Conservation (phyloP, 2,329 filamentous ascomycete species). For the Hymenoscyphus scutula region DNA sequence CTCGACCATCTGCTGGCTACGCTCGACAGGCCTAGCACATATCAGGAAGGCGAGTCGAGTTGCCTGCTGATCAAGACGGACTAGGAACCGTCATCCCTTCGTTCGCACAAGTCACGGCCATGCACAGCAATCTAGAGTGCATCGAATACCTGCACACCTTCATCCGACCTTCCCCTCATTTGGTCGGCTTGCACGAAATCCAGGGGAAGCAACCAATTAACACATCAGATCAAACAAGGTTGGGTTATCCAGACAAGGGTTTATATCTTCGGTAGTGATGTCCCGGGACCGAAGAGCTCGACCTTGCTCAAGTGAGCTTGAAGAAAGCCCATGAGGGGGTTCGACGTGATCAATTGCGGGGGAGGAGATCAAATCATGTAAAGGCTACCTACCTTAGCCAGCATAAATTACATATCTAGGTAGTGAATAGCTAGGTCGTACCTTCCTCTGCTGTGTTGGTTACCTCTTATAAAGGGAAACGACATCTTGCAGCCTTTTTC, state of each 20-base stretch:
- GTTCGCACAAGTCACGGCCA: neutral
- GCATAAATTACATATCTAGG: neutral
- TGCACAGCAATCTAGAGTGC: neutral
- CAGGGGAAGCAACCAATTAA: conserved; percentile 26
- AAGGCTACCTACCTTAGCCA: neutral
- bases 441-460: neutral
- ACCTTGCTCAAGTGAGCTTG: conserved; percentile 7
- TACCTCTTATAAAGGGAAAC: neutral
- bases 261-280: conserved; percentile 3
- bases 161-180: conserved; percentile 11
- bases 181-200: neutral
- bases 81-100: neutral
- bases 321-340: neutral
- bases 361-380: neutral
- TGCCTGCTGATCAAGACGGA: neutral
- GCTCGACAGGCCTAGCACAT: conserved; percentile 1
- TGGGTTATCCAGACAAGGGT: conserved; percentile 1
- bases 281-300: conserved; percentile 1
- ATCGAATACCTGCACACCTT: neutral
- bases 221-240: conserved; percentile 9
- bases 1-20: neutral
- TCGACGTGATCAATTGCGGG: conserved; percentile 10
- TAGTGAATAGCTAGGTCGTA: conserved; percentile 4
- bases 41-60: conserved; percentile 7
- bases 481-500: neutral